A percentile compares a stretch with the other conserved stretches of the same genome.
Evolutionary conservation across 2,329 filamentous ascomycete species (phyloP).

Genomic region (Orbilia oligospora): DNA sequence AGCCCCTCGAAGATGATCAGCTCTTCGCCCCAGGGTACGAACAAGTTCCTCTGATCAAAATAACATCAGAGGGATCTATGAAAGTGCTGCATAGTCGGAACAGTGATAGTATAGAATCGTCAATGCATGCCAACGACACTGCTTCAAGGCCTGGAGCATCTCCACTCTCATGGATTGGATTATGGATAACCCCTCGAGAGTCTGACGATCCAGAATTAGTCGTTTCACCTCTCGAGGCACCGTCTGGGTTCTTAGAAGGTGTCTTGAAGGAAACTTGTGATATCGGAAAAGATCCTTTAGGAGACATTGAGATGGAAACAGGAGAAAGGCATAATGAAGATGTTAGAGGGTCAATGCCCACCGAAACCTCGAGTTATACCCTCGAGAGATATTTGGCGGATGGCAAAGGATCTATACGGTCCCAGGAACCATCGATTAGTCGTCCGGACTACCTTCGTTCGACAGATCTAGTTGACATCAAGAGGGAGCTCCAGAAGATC

Average conservation of each 20-base stretch:
- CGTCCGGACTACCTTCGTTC: slow-evolving; percentile 51
- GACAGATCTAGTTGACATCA: slow-evolving; percentile 51
- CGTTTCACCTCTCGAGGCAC: slow-evolving; percentile 45
- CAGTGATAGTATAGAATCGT: not conserved
- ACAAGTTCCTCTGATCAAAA: slow-evolving; percentile 9
- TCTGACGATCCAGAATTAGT: slow-evolving; percentile 30
- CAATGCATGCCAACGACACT: not conserved
- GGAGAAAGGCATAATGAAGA: slow-evolving; percentile 20
- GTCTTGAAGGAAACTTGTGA: slow-evolving; percentile 15
- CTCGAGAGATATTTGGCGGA: slow-evolving; percentile 47
- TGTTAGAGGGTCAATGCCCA: slow-evolving; percentile 6
- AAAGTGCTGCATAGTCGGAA: not conserved
- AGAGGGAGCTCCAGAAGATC: slow-evolving; percentile 54
- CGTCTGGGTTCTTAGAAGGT: slow-evolving; percentile 29
- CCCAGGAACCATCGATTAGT: slow-evolving; percentile 40
- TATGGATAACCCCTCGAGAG: not conserved
- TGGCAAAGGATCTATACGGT: slow-evolving; percentile 17
- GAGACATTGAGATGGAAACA: slow-evolving; percentile 35
- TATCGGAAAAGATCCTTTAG: slow-evolving; percentile 37
- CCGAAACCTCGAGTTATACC: slow-evolving; percentile 32
- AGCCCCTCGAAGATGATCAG: slow-evolving; percentile 20
- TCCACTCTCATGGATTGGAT: slow-evolving; percentile 29
- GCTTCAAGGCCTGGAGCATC: not conserved
- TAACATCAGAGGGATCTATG: slow-evolving; percentile 8
- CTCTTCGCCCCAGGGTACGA: slow-evolving; percentile 27